Evolutionary conservation across 768 basidiomycete genomes (phyloP).

Genomic region (Russula sp.): DNA sequence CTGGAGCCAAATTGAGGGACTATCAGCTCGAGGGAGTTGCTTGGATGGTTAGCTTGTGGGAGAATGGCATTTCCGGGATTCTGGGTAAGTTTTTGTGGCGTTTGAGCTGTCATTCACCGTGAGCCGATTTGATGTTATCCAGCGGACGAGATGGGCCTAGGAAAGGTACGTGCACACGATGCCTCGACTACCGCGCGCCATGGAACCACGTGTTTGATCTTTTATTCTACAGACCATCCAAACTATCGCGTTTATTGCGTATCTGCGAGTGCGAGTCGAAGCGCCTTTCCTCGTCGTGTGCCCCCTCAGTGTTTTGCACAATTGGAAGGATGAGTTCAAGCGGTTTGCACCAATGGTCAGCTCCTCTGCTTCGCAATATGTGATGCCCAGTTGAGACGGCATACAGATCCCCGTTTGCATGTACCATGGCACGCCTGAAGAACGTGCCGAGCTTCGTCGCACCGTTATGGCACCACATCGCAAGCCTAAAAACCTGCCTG

Average conservation of each 20-base stretch:
- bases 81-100: slow-evolving; percentile 39
- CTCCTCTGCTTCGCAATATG: slow-evolving; percentile 9
- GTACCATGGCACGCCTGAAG: slow-evolving; percentile 81
- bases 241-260: slow-evolving; percentile 89
- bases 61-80: slow-evolving; percentile 80
- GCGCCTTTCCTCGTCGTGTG: slow-evolving; percentile 85
- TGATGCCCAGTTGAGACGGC: not conserved
- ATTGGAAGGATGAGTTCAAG: slow-evolving; percentile 80
- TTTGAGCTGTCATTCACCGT: not conserved
- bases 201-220: slow-evolving; percentile 3
- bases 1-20: slow-evolving; percentile 77
- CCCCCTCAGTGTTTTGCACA: slow-evolving; percentile 88
- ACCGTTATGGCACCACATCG: slow-evolving; percentile 4
- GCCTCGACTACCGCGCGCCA: not conserved
- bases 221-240: slow-evolving; percentile 68
- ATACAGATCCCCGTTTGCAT: slow-evolving; percentile 74
- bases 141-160: slow-evolving; percentile 96
- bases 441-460: slow-evolving; percentile 68
- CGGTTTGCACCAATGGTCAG: slow-evolving; percentile 76
- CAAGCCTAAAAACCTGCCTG: not conserved
- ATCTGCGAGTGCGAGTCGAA: slow-evolving; percentile 67
- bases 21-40: slow-evolving; percentile 94
- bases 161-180: slow-evolving; percentile 47
- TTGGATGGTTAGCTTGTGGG: slow-evolving; percentile 87
- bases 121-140: not conserved